Evolutionary conservation across 2,329 filamentous ascomycete species (phyloP).

Genomic region (Ophiocordyceps camponoti-floridani): DNA sequence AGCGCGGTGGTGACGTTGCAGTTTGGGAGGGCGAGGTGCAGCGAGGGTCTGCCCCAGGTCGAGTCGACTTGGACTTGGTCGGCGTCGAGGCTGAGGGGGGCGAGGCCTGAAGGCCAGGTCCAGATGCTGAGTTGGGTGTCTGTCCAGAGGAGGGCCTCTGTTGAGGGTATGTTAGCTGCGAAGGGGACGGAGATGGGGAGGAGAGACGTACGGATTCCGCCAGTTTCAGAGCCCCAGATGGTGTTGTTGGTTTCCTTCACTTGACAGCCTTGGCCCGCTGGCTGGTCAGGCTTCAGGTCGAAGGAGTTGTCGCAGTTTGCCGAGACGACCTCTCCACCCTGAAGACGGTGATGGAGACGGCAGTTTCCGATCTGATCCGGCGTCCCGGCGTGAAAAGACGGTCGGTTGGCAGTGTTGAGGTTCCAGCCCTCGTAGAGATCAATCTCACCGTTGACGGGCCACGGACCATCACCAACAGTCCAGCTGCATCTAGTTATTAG

Average conservation of each 20-base stretch:
- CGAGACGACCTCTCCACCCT: neutral
- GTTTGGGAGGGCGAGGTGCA: neutral
- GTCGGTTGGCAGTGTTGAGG: slow-evolving; percentile 26
- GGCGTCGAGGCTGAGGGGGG: slow-evolving; percentile 12
- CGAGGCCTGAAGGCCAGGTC: slow-evolving; percentile 11
- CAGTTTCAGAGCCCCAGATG: slow-evolving; percentile 1
- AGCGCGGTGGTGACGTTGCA: slow-evolving; percentile 1
- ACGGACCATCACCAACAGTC: slow-evolving; percentile 26
- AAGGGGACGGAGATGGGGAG: neutral
- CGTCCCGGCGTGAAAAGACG: slow-evolving; percentile 29
- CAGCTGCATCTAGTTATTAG: slow-evolving; percentile 13
- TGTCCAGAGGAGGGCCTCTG: slow-evolving; percentile 20
- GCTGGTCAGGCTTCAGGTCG: neutral
- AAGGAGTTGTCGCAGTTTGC: slow-evolving; percentile 1
- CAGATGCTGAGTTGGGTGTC: slow-evolving; percentile 17
- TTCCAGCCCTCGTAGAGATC: slow-evolving; percentile 52
- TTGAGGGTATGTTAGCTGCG: neutral
- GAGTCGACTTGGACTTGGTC: neutral
- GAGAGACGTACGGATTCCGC: slow-evolving; percentile 1
- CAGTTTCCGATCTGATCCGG: neutral
- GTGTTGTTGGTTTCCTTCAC: neutral
- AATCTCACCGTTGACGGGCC: slow-evolving; percentile 43
- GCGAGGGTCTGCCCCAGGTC: neutral
- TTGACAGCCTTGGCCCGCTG: slow-evolving; percentile 1
- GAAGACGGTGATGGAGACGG: neutral